phyloP scores from a whole-genome alignment of 345 rosid species.

The Eutrema japonicum region DNA sequence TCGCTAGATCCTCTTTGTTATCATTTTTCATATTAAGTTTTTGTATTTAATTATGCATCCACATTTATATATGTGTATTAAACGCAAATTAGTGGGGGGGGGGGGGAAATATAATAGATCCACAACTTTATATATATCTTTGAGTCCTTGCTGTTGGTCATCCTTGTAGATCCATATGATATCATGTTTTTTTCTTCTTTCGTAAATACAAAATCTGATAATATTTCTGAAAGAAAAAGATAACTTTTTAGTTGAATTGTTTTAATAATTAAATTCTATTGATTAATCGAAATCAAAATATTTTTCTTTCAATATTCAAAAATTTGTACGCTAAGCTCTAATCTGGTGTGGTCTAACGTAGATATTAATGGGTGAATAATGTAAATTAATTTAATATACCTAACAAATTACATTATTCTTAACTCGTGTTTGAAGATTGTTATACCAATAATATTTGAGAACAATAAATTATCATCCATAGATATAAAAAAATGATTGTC shows the following conservation, averaged over 20 bases:
- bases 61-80: background rate
- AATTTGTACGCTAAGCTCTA: background rate
- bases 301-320: too few relatives aligned
- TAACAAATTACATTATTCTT: too few relatives aligned
- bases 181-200: too few relatives aligned
- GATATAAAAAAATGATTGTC: too few relatives aligned
- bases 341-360: background rate
- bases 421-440: too few relatives aligned
- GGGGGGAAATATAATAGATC: background rate
- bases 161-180: background rate
- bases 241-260: background rate
- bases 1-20: constrained; percentile 18
- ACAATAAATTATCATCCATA: too few relatives aligned
- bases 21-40: background rate
- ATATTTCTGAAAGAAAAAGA: background rate
- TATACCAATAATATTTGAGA: too few relatives aligned
- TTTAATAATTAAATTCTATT: background rate
- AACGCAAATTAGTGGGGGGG: background rate
- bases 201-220: too few relatives aligned
- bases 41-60: background rate
- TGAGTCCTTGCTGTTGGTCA: background rate
- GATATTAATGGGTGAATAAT: background rate
- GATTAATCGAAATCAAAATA: too few relatives aligned
- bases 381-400: too few relatives aligned
- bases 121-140: background rate